These are phyloP conservation scores for Alternaria hordeiaustralica DNA, from an alignment of 2,329 filamentous ascomycete genomes.

Conservation along the genomic window DNA sequence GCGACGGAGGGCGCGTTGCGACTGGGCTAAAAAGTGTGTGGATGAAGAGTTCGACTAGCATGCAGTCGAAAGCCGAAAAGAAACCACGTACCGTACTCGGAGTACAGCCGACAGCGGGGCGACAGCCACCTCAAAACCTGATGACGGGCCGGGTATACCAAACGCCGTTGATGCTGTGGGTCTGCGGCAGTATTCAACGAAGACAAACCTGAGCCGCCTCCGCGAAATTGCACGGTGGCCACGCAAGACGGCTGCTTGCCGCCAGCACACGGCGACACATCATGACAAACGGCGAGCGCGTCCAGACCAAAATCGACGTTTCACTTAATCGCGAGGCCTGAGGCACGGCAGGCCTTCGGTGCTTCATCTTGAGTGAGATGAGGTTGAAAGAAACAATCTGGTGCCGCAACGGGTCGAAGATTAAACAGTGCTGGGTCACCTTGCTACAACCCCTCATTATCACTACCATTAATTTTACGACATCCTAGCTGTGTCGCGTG, in stretches of 20 bases:
- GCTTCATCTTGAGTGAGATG: slow-evolving; percentile 30
- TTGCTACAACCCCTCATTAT: slow-evolving; percentile 22
- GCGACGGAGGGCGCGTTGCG: not conserved
- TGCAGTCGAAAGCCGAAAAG: not conserved
- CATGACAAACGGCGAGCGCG: slow-evolving; percentile 1
- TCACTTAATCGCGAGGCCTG: slow-evolving; percentile 14
- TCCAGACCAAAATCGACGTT: slow-evolving; percentile 7
- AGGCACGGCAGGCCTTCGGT: slow-evolving; percentile 22
- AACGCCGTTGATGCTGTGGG: slow-evolving; percentile 4
- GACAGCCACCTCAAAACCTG: not conserved
- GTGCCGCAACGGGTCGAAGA: slow-evolving; percentile 25
- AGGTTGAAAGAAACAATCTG: slow-evolving; percentile 24
- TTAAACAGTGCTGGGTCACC: slow-evolving; percentile 20
- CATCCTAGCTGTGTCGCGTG: slow-evolving; percentile 7
- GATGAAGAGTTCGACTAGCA: not conserved
- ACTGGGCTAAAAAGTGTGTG: not conserved
- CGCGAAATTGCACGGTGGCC: slow-evolving; percentile 10
- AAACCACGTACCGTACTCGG: slow-evolving; percentile 1
- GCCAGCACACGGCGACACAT: not conserved
- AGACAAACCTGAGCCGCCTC: not conserved
- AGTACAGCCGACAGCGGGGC: not conserved
- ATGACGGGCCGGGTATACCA: not conserved
- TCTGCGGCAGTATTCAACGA: slow-evolving; percentile 1
- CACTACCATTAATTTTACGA: slow-evolving; percentile 6
- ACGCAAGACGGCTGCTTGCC: slow-evolving; percentile 7